A percentile compares a stretch with the other conserved stretches of the same genome.
These are phyloP conservation scores for Rhynchosporium graminicola DNA, from an alignment of 2,329 filamentous ascomycete species.

Conservation along the genomic window DNA sequence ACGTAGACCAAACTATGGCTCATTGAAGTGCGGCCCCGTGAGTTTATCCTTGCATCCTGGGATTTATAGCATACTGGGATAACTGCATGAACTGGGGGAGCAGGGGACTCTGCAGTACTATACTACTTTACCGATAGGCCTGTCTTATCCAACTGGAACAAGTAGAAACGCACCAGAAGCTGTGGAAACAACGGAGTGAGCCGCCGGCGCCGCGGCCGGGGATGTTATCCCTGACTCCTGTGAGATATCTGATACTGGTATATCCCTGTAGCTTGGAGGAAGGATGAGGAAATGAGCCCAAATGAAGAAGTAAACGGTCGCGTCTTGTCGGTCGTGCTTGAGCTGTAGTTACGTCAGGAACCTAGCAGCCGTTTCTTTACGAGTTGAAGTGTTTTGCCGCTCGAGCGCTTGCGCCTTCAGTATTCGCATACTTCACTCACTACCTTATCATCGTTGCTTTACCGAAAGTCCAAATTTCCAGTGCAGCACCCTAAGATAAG, in stretches of 20 bases:
- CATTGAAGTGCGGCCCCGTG: background rate
- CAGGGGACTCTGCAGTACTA: background rate
- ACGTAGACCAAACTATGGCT: background rate
- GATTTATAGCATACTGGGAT: background rate
- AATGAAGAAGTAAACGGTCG: background rate
- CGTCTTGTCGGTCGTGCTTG: constrained; percentile 1
- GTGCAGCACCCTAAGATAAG: background rate
- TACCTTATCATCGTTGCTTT: too few relatives aligned
- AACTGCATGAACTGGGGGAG: background rate
- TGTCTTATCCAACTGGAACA: constrained; percentile 8
- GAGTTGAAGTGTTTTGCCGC: background rate
- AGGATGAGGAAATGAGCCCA: background rate
- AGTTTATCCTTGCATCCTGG: background rate
- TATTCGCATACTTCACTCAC: background rate
- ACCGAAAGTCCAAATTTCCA: background rate
- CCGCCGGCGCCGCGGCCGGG: background rate
- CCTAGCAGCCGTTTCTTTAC: background rate
- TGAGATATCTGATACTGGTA: background rate
- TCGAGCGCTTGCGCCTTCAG: background rate
- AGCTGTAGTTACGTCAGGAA: background rate
- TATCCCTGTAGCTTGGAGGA: background rate
- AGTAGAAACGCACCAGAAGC: constrained; percentile 16
- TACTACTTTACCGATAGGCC: background rate
- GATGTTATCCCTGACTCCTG: constrained; percentile 1
- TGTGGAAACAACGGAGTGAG: constrained; percentile 6